Base-by-base conservation (phyloP, 495 filamentous ascomycete species). In the Talaromyces proteolyticus region DNA sequence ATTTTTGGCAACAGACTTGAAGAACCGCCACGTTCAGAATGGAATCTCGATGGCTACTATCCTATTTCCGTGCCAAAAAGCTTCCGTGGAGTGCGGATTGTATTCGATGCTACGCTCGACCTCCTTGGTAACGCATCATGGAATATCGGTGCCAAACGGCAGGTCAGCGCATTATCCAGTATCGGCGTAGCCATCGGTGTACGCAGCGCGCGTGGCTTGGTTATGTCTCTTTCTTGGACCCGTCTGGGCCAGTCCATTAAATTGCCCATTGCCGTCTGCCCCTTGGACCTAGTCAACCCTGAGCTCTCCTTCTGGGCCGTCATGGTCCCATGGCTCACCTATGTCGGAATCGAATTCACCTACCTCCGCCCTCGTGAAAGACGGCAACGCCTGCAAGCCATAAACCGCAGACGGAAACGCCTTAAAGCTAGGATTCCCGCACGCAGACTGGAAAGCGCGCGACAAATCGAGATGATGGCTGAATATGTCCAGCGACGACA, bases 381-480 rank as follows among this genome's bases (percentile, higher is more conserved):
- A 26, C 66, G 63, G 24, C 57, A 61, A 19, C 65, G 64, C 42
- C 64, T 59, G 10, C 60, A 65, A 29, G 58, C 65, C 17, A 55
- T 64, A 22, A 65, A 67, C 16, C 59, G 58, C 21, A 64, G 59
- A 46, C 68, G 74, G 42, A 66, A 68, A 11, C 59, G 68, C 19
- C 48, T 76, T 18, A 70, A 63, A 38, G 67, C 67, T 34, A 56
- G 68, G 40, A 59, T 81, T 6, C 66, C 69, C 0, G 57, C 69
- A 51, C 69, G 68, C 39, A 62, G 65, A 3, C 63, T 61, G 4
- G 76, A 80, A 44, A 80, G 78, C 29, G 64, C 66, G 43, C 70
- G 80, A 51, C 68, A 78, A 22, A 75, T 75, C 39, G 68, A 70
- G 44, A 55, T 82, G 29, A 76, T 84, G 69, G 52, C 53, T 1